A percentile compares a stretch with the other conserved stretches of the same genome.
These are phyloP conservation scores for Teunomyces kruisii DNA, from an alignment of 805 yeast species.

Conservation along the genomic window DNA sequence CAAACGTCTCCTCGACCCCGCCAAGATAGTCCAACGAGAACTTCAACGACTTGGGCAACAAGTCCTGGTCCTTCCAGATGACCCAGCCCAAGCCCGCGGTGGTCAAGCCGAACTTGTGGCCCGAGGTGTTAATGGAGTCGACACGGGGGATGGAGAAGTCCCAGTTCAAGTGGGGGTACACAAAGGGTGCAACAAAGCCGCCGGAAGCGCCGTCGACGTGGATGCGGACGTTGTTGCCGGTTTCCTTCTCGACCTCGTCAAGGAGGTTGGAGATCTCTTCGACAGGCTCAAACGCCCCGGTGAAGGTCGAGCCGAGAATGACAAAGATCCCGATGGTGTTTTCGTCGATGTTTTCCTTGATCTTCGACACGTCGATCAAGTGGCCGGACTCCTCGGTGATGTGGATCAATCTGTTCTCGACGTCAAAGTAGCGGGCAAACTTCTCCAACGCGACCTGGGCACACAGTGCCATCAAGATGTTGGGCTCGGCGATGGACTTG, in stretches of 20 bases:
- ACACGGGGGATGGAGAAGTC: slow-evolving; percentile 80
- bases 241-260: slow-evolving; percentile 65
- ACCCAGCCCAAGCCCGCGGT: slow-evolving; percentile 95
- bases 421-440: slow-evolving; percentile 92
- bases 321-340: slow-evolving; percentile 91
- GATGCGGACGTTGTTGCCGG: slow-evolving; percentile 70
- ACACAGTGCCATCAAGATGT: slow-evolving; percentile 87
- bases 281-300: slow-evolving; percentile 89
- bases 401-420: slow-evolving; percentile 75
- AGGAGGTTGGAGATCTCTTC: slow-evolving; percentile 58
- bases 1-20: slow-evolving; percentile 83
- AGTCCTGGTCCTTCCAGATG: slow-evolving; percentile 66
- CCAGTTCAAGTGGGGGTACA: slow-evolving; percentile 76
- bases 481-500: slow-evolving; percentile 63
- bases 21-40: slow-evolving; percentile 85
- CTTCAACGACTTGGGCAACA: slow-evolving; percentile 68
- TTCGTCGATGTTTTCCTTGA: slow-evolving; percentile 73
- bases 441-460: slow-evolving; percentile 94
- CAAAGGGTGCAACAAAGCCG: slow-evolving; percentile 83
- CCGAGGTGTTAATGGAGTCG: slow-evolving; percentile 81
- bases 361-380: slow-evolving; percentile 58
- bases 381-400: slow-evolving; percentile 61
- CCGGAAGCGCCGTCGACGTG: slow-evolving; percentile 96
- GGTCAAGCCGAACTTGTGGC: slow-evolving; percentile 90
- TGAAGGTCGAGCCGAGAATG: slow-evolving; percentile 87